These are phyloP conservation scores for Vitis vinifera DNA, from an alignment of 164 flowering plant species.

Conservation along the genomic window DNA sequence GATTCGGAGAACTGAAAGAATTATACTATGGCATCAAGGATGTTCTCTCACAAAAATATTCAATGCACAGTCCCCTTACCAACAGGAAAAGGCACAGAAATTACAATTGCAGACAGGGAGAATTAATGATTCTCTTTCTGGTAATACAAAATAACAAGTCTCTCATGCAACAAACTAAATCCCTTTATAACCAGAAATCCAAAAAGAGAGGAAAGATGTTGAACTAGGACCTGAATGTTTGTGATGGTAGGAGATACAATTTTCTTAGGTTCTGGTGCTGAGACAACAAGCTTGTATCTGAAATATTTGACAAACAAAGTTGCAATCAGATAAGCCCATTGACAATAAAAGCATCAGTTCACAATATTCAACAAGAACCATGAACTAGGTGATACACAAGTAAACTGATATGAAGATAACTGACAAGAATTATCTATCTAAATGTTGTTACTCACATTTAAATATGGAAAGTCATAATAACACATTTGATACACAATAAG, in stretches of 20 bases:
- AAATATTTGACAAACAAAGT: conserved; percentile 26
- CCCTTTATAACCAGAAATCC: background rate
- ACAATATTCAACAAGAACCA: background rate
- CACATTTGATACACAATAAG: too few species aligned
- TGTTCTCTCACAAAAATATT: background rate
- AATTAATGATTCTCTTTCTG: background rate
- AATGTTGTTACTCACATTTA: too few species aligned
- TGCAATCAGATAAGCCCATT: conserved; percentile 5
- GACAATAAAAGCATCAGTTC: background rate
- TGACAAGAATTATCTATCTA: too few species aligned
- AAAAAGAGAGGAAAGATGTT: background rate
- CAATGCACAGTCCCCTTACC: background rate
- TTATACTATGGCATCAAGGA: background rate
- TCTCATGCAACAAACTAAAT: background rate
- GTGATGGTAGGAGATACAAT: conserved; percentile 77
- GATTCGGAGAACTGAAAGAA: background rate
- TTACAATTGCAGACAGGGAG: too few species aligned
- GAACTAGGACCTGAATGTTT: conserved; percentile 80
- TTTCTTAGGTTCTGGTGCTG: conserved; percentile 82
- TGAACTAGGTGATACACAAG: too few species aligned
- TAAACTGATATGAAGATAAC: too few species aligned
- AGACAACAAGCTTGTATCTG: conserved; percentile 88
- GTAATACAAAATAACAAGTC: background rate
- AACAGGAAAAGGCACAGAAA: too few species aligned
- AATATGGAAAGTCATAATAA: too few species aligned